phyloP scores from a whole-genome alignment of 2,329 filamentous ascomycete species.

The Aspergillus fructus region DNA sequence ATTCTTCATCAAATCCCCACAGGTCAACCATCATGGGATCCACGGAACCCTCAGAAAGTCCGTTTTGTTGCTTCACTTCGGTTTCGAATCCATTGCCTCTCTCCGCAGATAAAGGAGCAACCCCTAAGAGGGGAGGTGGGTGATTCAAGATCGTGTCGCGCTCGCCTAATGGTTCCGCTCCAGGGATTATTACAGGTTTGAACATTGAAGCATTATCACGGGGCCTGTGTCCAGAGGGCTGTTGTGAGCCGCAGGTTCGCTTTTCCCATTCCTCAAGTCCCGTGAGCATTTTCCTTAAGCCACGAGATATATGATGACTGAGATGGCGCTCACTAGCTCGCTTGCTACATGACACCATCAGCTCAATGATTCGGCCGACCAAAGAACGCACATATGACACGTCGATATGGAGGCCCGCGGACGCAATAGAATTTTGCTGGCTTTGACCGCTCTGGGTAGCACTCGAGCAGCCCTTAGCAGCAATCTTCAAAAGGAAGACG shows the following conservation, averaged over 20 bases:
- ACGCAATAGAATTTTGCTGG: constrained; percentile 40
- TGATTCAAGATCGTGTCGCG: constrained; percentile 37
- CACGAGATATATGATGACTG: constrained; percentile 41
- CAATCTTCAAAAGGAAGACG: constrained; percentile 47
- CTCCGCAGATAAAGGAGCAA: constrained; percentile 40
- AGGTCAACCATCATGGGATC: constrained; percentile 43
- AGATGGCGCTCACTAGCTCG: constrained; percentile 42
- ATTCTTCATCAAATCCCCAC: constrained; percentile 43
- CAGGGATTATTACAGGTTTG: constrained; percentile 38
- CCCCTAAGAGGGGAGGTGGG: constrained; percentile 36
- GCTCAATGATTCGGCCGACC: constrained; percentile 34
- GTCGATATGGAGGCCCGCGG: constrained; percentile 35
- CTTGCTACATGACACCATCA: constrained; percentile 41
- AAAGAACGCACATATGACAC: constrained; percentile 35
- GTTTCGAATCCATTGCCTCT: constrained; percentile 33
- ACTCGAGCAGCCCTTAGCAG: constrained; percentile 39
- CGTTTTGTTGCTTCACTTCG: constrained; percentile 25
- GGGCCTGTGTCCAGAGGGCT: constrained; percentile 20
- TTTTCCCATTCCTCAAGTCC: constrained; percentile 43
- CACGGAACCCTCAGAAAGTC: constrained; percentile 37
- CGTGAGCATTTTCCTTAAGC: constrained; percentile 39
- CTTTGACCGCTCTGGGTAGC: constrained; percentile 33
- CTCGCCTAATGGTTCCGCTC: constrained; percentile 36
- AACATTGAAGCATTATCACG: constrained; percentile 34
- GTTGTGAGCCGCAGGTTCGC: constrained; percentile 24